phyloP scores from a whole-genome alignment of 768 basidiomycete genomes.

The Thelephora aurantiotincta region DNA sequence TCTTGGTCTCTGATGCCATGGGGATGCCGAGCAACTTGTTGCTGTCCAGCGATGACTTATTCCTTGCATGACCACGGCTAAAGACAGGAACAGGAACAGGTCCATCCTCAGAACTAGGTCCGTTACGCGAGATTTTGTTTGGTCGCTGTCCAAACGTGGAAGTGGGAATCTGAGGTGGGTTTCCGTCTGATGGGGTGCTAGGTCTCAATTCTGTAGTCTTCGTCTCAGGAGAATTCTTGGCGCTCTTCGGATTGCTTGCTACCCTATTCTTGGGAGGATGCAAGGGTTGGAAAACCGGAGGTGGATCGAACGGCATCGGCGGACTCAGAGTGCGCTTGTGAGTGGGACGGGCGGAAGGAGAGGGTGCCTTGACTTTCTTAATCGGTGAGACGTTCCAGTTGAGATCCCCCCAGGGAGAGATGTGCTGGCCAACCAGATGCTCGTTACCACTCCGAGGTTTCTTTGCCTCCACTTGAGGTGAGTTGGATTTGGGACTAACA shows the following conservation, averaged over 20 bases:
- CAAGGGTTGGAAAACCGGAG: constrained; percentile 44
- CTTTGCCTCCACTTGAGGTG: constrained; percentile 1
- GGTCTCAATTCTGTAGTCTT: constrained; percentile 4
- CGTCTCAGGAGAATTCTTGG: not conserved
- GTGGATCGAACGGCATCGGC: constrained; percentile 46
- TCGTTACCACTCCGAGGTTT: constrained; percentile 2
- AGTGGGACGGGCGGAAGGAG: constrained; percentile 14
- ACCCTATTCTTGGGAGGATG: constrained; percentile 28
- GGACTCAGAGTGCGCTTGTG: constrained; percentile 39
- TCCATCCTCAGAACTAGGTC: no score
- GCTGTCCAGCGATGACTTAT: constrained; percentile 6
- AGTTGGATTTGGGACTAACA: constrained; percentile 1
- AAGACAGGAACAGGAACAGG: not conserved
- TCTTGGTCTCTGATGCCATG: constrained; percentile 36
- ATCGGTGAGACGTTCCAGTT: constrained; percentile 25
- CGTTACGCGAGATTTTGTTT: constrained; percentile 12
- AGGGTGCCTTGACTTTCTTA: constrained; percentile 18
- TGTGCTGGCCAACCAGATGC: constrained; percentile 31
- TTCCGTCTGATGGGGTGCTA: constrained; percentile 13
- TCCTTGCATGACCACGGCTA: constrained; percentile 5
- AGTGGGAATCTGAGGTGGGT: constrained; percentile 21
- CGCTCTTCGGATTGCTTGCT: not conserved
- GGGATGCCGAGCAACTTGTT: constrained; percentile 14
- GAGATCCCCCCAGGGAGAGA: constrained; percentile 47
- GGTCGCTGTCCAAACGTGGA: constrained; percentile 26